Conservation (phyloP, 768 basidiomycete species). For the Heimioporus sp. region DNA sequence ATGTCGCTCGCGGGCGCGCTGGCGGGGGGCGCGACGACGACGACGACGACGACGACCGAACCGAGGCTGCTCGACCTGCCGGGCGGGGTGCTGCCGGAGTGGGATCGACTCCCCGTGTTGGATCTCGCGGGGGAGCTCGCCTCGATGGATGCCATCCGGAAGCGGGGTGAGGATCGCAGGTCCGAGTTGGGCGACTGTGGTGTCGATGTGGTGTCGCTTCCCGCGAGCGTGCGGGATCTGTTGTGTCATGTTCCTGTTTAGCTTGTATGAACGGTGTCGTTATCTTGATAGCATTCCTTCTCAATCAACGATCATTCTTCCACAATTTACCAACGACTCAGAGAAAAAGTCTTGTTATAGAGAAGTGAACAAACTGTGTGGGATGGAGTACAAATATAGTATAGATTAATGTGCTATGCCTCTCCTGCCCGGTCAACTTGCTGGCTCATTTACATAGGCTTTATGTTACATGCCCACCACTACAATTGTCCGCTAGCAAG, state of each 20-base stretch:
- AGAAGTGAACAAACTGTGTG: too few species aligned
- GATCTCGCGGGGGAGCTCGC: constrained; percentile 59
- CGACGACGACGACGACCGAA: constrained; percentile 11
- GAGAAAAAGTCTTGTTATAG: too few species aligned
- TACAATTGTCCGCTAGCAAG: too few species aligned
- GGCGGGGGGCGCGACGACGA: constrained; percentile 1
- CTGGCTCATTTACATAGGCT: too few species aligned
- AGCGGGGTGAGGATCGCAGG: constrained; percentile 33
- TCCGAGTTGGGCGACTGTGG: constrained; percentile 34
- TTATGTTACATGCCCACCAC: too few species aligned
- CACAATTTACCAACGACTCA: too few species aligned
- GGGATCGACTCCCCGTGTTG: constrained; percentile 59
- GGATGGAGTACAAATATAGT: too few species aligned
- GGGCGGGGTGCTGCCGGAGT: constrained; percentile 46
- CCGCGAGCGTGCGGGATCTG: constrained; percentile 26
- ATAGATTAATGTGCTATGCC: too few species aligned
- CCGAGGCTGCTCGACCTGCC: constrained; percentile 59
- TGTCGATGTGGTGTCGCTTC: constrained; percentile 4
- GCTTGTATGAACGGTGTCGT: background rate
- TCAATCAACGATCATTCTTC: too few species aligned
- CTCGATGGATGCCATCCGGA: constrained; percentile 34
- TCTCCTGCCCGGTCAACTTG: too few species aligned
- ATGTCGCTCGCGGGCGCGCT: constrained; percentile 42
- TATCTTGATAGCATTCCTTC: too few species aligned
- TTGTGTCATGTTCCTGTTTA: constrained; percentile 16